Base-by-base conservation (phyloP, 495 filamentous ascomycete genomes). In the Geopyxis carbonaria region DNA sequence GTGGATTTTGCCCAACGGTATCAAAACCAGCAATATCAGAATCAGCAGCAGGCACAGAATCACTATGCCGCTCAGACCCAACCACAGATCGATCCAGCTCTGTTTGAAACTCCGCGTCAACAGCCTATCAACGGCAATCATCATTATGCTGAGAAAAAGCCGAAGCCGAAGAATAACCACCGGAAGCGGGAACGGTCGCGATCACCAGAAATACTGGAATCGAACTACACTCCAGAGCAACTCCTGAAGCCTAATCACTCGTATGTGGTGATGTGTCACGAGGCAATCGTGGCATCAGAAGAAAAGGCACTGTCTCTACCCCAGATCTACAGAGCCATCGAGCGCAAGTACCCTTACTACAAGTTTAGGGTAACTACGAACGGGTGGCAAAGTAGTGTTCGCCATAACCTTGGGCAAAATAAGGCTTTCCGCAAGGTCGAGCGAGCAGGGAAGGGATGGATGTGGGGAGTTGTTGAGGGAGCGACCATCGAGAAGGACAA, bases 331-430 rank as follows among this genome's bases (percentile, higher is more conserved):
- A 76, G 80, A 46, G 72, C 78, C 19, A 80, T 97, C 44, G 77
- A 82, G 59, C 62, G 76, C 51, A 80, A 78, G 50, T 93, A 91
- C 51, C 91, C 89, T 0, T 93, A 73, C 59, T 97, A 81, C 59
- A 81, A 80, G 44, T 80, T 94, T 58, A 72, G 71, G 39, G 74
- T 75, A 21, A 64, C 66, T 27, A 87, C 83, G 4, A 79, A 75
- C 46, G 89, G 89, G 10, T 97, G 89, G 89, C 87, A 94, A 53
- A 93, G 85, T 46, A 93, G 84, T 61, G 84, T 97, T 15, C 77
- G 89, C 3, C 89, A 97, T 58, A 97, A 97, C 44, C 68, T 97
- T 19, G 80, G 83, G 23, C 84, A 89, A 39, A 80, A 92, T 51
- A 68, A 75, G 34, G 76, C 84, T 16, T 97, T 97, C 57, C 68